Percentiles rank a stretch among this genome's conserved stretches.
Evolutionary conservation across 148 eudicot species (phyloP).

Genomic region (Cornus kousa): DNA sequence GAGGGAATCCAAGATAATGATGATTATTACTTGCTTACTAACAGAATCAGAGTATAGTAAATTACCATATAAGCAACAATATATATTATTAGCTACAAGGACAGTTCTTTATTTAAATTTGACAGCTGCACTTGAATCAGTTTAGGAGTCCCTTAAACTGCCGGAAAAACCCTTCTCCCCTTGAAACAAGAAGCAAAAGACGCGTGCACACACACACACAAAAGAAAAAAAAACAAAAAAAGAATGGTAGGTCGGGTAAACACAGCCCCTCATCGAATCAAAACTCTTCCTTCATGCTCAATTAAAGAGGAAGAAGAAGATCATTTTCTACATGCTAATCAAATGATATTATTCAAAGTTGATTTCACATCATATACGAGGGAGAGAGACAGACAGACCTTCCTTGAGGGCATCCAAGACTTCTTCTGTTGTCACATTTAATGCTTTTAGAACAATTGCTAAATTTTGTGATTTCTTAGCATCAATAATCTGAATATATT

Average conservation of each 20-base stretch:
- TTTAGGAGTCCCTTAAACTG: background rate
- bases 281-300: background rate
- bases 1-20: background rate
- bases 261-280: background rate
- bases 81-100: background rate
- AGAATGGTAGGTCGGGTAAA: background rate
- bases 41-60: background rate
- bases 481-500: conserved; percentile 53
- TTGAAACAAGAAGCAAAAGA: background rate
- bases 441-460: conserved; percentile 58
- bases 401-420: conserved; percentile 61
- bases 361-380: background rate
- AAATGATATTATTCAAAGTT: background rate
- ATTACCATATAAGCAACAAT: background rate
- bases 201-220: background rate
- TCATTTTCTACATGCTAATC: background rate
- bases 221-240: background rate
- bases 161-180: too few species aligned
- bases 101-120: background rate
- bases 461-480: conserved; percentile 67
- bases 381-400: conserved; percentile 33
- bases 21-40: background rate
- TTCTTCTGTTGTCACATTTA: conserved; percentile 65
- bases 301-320: background rate
- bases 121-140: background rate